Conservation (phyloP, 441 rosid species). For the Erodium chrysanthum region DNA sequence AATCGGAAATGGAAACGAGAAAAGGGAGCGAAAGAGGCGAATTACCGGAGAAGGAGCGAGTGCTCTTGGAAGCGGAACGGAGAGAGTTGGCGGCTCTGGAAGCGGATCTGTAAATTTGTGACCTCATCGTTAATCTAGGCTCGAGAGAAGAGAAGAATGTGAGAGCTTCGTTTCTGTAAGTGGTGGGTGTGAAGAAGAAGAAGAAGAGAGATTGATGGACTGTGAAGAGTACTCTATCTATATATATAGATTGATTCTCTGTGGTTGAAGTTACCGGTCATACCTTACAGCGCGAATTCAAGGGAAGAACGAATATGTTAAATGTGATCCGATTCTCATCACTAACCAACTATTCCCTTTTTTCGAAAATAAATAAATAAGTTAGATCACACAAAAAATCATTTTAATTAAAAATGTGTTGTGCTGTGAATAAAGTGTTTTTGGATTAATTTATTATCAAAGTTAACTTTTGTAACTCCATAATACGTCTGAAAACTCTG, state of each 20-base stretch:
- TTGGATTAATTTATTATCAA: no score
- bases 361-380: neutral
- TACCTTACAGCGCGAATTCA: neutral
- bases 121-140: conserved; percentile 38
- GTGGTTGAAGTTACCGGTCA: neutral
- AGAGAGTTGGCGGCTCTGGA: conserved; percentile 40
- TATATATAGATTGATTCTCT: neutral
- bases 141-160: neutral
- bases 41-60: conserved; percentile 67
- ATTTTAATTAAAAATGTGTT: neutral
- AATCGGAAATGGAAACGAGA: neutral
- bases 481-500: no score
- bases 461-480: no score
- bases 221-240: neutral
- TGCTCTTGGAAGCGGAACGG: conserved; percentile 52
- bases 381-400: neutral
- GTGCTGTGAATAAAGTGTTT: no score
- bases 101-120: conserved; percentile 52
- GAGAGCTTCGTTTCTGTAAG: neutral
- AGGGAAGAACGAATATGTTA: neutral
- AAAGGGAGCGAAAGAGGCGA: neutral
- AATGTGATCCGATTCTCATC: neutral
- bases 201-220: neutral
- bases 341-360: neutral
- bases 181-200: neutral